These are phyloP conservation scores for Rhodotorula sp. DNA, from an alignment of 1,284 basidiomycete genomes.

Conservation along the genomic window DNA sequence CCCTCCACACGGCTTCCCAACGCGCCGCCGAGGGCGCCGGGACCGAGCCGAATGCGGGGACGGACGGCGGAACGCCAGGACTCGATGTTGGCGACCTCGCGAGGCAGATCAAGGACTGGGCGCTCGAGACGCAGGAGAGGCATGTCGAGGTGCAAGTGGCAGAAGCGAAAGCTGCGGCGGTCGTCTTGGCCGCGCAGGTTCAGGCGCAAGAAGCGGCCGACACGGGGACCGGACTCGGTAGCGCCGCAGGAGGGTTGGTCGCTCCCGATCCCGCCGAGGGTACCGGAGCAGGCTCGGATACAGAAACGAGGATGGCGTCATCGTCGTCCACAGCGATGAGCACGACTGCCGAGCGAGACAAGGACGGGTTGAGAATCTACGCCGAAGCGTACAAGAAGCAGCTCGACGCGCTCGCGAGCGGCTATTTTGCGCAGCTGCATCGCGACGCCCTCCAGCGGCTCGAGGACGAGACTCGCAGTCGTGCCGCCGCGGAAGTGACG, in stretches of 20 bases:
- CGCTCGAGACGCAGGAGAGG: constrained; percentile 31
- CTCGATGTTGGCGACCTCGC: constrained; percentile 30
- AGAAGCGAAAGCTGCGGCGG: constrained; percentile 26
- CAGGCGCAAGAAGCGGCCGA: constrained; percentile 10
- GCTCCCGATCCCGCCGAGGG: not conserved
- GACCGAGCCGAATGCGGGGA: not conserved
- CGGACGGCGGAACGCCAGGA: not conserved
- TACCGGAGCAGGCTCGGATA: not conserved
- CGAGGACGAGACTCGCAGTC: constrained; percentile 16
- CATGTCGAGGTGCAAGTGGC: constrained; percentile 35
- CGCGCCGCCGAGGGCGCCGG: not conserved
- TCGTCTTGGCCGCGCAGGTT: constrained; percentile 34
- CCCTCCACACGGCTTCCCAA: not conserved
- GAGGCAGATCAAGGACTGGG: constrained; percentile 36
- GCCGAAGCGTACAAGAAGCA: constrained; percentile 37
- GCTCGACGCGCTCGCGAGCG: constrained; percentile 38
- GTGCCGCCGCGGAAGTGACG: not conserved
- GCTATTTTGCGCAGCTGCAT: constrained; percentile 41
- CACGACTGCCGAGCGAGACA: not conserved
- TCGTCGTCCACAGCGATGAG: not conserved
- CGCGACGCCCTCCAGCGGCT: constrained; percentile 38
- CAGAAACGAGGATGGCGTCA: no score
- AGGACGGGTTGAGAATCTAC: constrained; percentile 33
- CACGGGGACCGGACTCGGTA: not conserved
- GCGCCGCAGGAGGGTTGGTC: not conserved